These are phyloP conservation scores for Blumeriella jaapii DNA, from an alignment of 2,329 filamentous ascomycete species.

Conservation along the genomic window DNA sequence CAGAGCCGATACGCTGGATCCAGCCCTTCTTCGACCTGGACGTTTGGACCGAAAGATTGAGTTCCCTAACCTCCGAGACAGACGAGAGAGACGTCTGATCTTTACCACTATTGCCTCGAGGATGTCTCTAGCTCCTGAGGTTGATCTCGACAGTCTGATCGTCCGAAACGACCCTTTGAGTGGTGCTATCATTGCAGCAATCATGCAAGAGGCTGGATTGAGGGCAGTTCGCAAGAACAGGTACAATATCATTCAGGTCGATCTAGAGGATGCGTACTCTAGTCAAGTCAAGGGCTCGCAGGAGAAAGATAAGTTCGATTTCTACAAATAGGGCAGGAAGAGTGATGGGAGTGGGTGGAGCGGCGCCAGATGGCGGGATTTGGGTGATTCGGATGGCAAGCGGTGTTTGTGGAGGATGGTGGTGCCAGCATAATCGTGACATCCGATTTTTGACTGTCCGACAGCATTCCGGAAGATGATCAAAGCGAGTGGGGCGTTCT, in stretches of 20 bases:
- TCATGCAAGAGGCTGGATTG: slow-evolving; percentile 97
- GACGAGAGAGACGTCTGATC: slow-evolving; percentile 89
- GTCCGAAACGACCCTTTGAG: slow-evolving; percentile 92
- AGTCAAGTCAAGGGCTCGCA: slow-evolving; percentile 83
- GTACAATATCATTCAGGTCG: slow-evolving; percentile 97
- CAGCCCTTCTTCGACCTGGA: slow-evolving; percentile 84
- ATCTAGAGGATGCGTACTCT: slow-evolving; percentile 94
- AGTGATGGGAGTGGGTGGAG: background rate
- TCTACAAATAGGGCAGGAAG: slow-evolving; percentile 56
- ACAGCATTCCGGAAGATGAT: background rate
- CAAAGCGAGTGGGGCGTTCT: slow-evolving; percentile 1
- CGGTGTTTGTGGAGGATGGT: background rate
- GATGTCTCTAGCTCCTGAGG: slow-evolving; percentile 95
- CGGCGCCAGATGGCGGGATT: background rate
- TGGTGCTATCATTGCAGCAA: slow-evolving; percentile 91
- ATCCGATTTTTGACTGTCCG: background rate
- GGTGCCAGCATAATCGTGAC: background rate
- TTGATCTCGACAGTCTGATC: slow-evolving; percentile 91
- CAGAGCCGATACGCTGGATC: slow-evolving; percentile 92
- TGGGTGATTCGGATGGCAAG: slow-evolving; percentile 5
- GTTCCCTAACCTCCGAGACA: slow-evolving; percentile 89
- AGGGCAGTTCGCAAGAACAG: slow-evolving; percentile 92
- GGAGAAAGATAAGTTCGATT: slow-evolving; percentile 67
- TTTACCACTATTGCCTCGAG: slow-evolving; percentile 94
- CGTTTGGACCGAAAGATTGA: slow-evolving; percentile 98